Evolutionary conservation across 164 flowering plant genomes (phyloP).

Genomic region (Magnolia officinalis): DNA sequence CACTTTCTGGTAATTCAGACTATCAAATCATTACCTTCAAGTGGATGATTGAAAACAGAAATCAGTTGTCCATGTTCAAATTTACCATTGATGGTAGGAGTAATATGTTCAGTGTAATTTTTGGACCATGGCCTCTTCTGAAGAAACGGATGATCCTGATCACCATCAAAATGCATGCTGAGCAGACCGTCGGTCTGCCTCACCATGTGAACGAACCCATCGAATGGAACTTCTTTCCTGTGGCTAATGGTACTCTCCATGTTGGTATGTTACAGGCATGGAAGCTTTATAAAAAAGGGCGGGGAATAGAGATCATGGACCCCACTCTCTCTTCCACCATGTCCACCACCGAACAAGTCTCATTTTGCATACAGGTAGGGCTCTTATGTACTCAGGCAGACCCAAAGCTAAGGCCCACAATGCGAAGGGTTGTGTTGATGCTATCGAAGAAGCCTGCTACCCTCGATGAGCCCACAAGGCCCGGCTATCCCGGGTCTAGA

Average conservation of each 20-base stretch:
- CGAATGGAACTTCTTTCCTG: too few species aligned
- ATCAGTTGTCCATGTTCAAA: too few species aligned
- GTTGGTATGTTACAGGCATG: slow-evolving; percentile 46
- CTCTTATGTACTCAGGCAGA: slow-evolving; percentile 75
- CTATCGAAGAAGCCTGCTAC: slow-evolving; percentile 51
- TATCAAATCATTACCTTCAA: too few species aligned
- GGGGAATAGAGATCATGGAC: slow-evolving; percentile 66
- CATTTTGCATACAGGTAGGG: slow-evolving; percentile 65
- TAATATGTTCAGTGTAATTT: too few species aligned
- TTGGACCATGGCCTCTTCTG: too few species aligned
- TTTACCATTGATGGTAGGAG: too few species aligned
- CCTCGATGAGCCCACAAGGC: slow-evolving; percentile 68
- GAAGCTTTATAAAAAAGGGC: slow-evolving; percentile 57
- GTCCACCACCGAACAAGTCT: slow-evolving; percentile 39
- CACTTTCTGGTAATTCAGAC: too few species aligned
- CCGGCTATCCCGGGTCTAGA: slow-evolving; percentile 60
- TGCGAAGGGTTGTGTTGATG: slow-evolving; percentile 58
- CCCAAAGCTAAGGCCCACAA: slow-evolving; percentile 60
- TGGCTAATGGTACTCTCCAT: neutral
- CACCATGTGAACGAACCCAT: too few species aligned
- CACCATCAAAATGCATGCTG: too few species aligned
- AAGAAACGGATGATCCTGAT: too few species aligned
- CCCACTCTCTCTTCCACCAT: slow-evolving; percentile 35
- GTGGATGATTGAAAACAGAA: too few species aligned
- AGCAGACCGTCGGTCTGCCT: too few species aligned